A percentile compares a stretch with the other conserved stretches of the same genome.
Evolutionary conservation across 352 stramenopile genomes (phyloP).

Genomic region (Phytopythium helicoides): DNA sequence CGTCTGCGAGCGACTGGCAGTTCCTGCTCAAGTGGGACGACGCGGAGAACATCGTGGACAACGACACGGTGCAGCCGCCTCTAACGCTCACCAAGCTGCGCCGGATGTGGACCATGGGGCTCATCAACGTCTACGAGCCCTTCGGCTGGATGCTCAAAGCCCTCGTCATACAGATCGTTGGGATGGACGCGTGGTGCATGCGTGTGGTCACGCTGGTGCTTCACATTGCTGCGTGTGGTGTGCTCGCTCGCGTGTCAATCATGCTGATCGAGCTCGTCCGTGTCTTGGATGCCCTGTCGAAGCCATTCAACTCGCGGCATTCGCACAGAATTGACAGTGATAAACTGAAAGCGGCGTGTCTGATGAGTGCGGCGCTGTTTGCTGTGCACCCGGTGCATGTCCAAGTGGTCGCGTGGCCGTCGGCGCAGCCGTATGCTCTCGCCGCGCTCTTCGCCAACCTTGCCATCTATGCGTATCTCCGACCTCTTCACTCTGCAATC

Average conservation of each 20-base stretch:
- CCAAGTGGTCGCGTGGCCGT: constrained; percentile 70
- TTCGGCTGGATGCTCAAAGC: constrained; percentile 68
- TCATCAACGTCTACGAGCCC: constrained; percentile 71
- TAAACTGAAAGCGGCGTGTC: constrained; percentile 12
- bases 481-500: background rate
- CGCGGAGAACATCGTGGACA: constrained; percentile 53
- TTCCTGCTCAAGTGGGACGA: constrained; percentile 61
- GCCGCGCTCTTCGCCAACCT: constrained; percentile 51
- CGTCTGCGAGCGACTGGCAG: constrained; percentile 21
- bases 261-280: constrained; percentile 21
- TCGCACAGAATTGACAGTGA: too few species aligned
- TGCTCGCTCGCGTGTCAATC: constrained; percentile 26
- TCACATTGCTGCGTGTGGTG: constrained; percentile 26
- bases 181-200: constrained; percentile 34
- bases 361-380: constrained; percentile 48
- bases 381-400: constrained; percentile 60
- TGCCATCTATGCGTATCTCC: constrained; percentile 28
- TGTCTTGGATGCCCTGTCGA: background rate
- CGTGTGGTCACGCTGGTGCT: constrained; percentile 42
- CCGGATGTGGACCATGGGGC: constrained; percentile 45
- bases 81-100: constrained; percentile 30
- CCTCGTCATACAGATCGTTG: constrained; percentile 25
- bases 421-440: constrained; percentile 63
- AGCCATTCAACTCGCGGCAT: background rate
- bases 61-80: constrained; percentile 36